These are phyloP conservation scores for Vaucheria bursata DNA, from an alignment of 352 stramenopile genomes.

Conservation along the genomic window DNA sequence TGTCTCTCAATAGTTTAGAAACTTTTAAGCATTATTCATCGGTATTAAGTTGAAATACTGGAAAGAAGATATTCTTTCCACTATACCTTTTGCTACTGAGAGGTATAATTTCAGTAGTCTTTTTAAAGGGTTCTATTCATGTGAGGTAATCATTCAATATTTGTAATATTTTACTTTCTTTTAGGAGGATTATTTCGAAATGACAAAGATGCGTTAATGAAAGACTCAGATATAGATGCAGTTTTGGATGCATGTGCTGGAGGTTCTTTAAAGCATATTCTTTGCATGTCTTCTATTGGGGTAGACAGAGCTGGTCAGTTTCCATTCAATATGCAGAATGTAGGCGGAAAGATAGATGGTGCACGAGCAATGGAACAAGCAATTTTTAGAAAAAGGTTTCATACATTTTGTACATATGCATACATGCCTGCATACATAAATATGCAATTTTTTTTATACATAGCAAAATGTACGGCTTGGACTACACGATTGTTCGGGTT, in stretches of 20 bases:
- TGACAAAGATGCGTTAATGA: background rate
- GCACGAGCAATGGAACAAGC: slow-evolving; percentile 8
- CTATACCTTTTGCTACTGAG: too few species aligned
- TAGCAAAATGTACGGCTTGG: slow-evolving; percentile 1
- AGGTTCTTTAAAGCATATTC: background rate
- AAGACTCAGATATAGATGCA: background rate
- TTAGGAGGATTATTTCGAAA: background rate
- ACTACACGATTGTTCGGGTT: slow-evolving; percentile 6
- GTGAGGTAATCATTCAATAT: too few species aligned
- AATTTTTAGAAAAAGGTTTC: background rate
- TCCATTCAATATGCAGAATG: slow-evolving; percentile 3
- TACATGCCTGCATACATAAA: too few species aligned
- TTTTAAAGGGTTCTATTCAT: too few species aligned
- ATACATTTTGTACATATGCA: too few species aligned
- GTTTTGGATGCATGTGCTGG: background rate
- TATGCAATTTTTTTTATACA: background rate
- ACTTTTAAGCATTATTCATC: too few species aligned
- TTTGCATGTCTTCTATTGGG: slow-evolving; percentile 7
- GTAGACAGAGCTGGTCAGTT: background rate
- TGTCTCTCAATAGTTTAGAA: too few species aligned
- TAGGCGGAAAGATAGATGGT: background rate
- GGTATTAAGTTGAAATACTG: too few species aligned
- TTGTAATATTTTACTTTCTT: too few species aligned
- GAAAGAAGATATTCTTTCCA: too few species aligned
- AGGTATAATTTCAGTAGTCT: too few species aligned